phyloP scores from a whole-genome alignment of 2,329 filamentous ascomycete genomes.

The Sclerotinia trifoliorum region DNA sequence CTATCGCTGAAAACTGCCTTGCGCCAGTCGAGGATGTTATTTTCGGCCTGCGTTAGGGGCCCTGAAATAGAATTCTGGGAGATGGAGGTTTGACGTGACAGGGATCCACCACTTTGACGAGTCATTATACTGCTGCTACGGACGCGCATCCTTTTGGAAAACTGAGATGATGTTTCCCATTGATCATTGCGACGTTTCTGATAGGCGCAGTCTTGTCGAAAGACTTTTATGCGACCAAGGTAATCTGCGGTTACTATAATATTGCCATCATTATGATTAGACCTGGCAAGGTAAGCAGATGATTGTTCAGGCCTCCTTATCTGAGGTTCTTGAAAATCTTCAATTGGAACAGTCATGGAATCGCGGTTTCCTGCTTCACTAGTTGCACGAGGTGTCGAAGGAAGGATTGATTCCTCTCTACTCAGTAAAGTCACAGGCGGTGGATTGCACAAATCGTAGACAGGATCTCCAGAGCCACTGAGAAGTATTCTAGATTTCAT shows the following conservation, averaged over 20 bases:
- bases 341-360: conserved; percentile 26
- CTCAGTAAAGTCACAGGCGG: conserved; percentile 82
- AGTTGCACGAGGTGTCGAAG: conserved; percentile 43
- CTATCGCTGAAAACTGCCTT: conserved; percentile 58
- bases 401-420: conserved; percentile 60
- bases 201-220: conserved; percentile 81
- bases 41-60: conserved; percentile 53
- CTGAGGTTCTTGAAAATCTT: conserved; percentile 36
- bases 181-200: conserved; percentile 72
- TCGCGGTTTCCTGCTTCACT: conserved; percentile 31
- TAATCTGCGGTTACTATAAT: conserved; percentile 92
- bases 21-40: conserved; percentile 86
- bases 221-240: conserved; percentile 86
- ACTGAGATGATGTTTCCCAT: conserved; percentile 75
- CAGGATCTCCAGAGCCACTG: conserved; percentile 75
- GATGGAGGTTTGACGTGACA: conserved; percentile 47
- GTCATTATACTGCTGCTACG: conserved; percentile 43
- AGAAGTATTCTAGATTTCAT: conserved; percentile 74
- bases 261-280: conserved; percentile 75
- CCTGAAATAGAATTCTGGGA: conserved; percentile 38
- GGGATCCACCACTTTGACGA: conserved; percentile 47
- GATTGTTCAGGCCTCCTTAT: conserved; percentile 60
- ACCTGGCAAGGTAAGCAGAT: conserved; percentile 74
- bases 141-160: conserved; percentile 52
- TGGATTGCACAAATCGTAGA: conserved; percentile 96